Base-by-base conservation (phyloP, 2,329 filamentous ascomycete species). In the Nothopassalora personata region DNA sequence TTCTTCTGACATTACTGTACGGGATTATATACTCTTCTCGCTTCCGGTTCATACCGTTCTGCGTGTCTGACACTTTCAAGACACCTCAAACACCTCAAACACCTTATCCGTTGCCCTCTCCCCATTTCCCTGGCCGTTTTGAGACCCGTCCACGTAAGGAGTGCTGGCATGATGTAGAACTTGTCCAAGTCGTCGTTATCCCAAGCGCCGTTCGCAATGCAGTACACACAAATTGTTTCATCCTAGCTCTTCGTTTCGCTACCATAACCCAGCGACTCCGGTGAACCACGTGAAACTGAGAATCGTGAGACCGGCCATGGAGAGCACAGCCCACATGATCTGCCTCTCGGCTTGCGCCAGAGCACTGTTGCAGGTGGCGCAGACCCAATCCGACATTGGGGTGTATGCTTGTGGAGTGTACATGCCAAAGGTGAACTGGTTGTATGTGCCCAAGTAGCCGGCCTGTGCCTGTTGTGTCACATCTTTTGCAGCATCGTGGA, bases 351-450 rank as follows among this genome's bases (percentile, higher is more conserved):
- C 75, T 28, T 76, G 43, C 4, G 80, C 81, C 19, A 83, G 68
- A 8, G 81, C 83, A 30, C 72, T 74, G 64, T 74, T 83, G 74
- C 84, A 87, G 27, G 81, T 85, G 23, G 81, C 77, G 70, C 84
- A 87, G 11, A 66, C 62, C 43, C 62, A 72, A 27, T 70, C 76
- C 48, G 70, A 66, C 57, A 81, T 75, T 6, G 80, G 76, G 5
- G 76, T 79, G 68, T 83, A 81, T 4, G 75, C 58, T 71, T 82
- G 81, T 46, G 80, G 77, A 28, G 70, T 68, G 70, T 88, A 88
- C 82, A 88, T 85, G 60, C 82, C 85, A 67, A 88, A 88, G 5
- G 71, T 75, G 67, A 80, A 82, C 15, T 79, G 75, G 58, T 76
- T 77, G 67, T 76, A 80, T 2, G 78, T 74, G 15, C 74, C 76